Conservation (phyloP, 345 rosid species). For the Pugionium cornutum region DNA sequence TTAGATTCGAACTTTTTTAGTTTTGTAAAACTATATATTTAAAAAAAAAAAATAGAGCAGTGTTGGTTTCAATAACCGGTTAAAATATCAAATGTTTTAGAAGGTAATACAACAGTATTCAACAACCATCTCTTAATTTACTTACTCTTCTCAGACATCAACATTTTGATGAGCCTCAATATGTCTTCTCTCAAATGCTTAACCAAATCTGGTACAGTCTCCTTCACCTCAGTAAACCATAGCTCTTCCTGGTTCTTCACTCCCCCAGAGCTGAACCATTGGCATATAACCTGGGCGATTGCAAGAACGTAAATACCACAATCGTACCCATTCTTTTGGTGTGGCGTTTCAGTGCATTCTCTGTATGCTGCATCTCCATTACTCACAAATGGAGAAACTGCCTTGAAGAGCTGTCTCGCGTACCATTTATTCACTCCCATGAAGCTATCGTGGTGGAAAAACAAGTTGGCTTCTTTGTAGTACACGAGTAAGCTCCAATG, state of each 20-base stretch:
- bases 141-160: constrained; percentile 44
- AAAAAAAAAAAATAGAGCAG: not conserved
- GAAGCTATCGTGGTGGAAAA: constrained; percentile 79
- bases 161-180: constrained; percentile 50
- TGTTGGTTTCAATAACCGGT: not conserved
- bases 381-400: constrained; percentile 47
- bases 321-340: constrained; percentile 69
- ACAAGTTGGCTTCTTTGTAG: constrained; percentile 49
- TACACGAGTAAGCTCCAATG: constrained; percentile 88
- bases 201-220: constrained; percentile 54
- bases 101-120: not conserved
- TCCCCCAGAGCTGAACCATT: constrained; percentile 49
- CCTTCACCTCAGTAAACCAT: constrained; percentile 68
- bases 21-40: no score
- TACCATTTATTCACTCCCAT: constrained; percentile 42
- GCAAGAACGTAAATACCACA: constrained; percentile 74
- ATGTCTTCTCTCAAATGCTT: constrained; percentile 58
- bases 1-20: no score
- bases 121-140: constrained; percentile 28
- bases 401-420: constrained; percentile 51
- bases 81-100: not conserved
- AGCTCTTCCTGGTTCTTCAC: constrained; percentile 37
- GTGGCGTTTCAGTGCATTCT: constrained; percentile 57
- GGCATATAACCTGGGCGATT: constrained; percentile 53
- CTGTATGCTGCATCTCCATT: constrained; percentile 41